Conservation (phyloP, 495 filamentous ascomycete genomes). For the Clohesyomyces aquaticus region DNA sequence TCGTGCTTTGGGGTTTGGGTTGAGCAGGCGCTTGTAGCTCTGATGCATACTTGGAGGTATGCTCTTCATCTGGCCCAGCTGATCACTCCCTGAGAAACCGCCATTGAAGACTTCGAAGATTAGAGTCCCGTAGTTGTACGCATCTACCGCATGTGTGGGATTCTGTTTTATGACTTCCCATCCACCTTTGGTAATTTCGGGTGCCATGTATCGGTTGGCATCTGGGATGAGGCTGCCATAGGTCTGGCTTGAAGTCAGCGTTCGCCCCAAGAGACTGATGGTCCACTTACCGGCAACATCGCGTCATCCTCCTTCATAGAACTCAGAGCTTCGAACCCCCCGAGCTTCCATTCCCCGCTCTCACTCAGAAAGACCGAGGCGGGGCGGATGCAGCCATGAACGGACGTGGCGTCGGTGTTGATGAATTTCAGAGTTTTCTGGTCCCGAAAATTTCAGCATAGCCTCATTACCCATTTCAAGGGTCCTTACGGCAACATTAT, state of each 20-base stretch:
- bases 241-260: conserved; percentile 55
- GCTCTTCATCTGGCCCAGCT: conserved; percentile 80
- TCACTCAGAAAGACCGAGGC: conserved; percentile 89
- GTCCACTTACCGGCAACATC: conserved; percentile 75
- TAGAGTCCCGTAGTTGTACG: conserved; percentile 81
- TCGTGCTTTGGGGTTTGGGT: conserved; percentile 85
- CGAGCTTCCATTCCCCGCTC: conserved; percentile 96
- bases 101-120: conserved; percentile 94
- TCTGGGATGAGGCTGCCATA: conserved; percentile 88
- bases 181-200: conserved; percentile 81
- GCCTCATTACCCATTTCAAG: not conserved
- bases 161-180: conserved; percentile 88
- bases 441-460: not conserved
- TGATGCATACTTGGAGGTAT: conserved; percentile 86
- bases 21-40: conserved; percentile 83
- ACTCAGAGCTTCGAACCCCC: conserved; percentile 90
- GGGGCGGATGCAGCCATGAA: conserved; percentile 83
- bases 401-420: conserved; percentile 86
- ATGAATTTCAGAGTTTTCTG: conserved; percentile 93
- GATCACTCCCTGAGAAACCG: conserved; percentile 67
- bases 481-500: conserved; percentile 74
- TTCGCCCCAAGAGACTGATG: not conserved
- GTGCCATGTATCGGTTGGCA: conserved; percentile 76
- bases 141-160: conserved; percentile 79
- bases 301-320: conserved; percentile 94